phyloP scores from a whole-genome alignment of 2,329 filamentous ascomycete genomes.

The Fusarium solani-melongenae region DNA sequence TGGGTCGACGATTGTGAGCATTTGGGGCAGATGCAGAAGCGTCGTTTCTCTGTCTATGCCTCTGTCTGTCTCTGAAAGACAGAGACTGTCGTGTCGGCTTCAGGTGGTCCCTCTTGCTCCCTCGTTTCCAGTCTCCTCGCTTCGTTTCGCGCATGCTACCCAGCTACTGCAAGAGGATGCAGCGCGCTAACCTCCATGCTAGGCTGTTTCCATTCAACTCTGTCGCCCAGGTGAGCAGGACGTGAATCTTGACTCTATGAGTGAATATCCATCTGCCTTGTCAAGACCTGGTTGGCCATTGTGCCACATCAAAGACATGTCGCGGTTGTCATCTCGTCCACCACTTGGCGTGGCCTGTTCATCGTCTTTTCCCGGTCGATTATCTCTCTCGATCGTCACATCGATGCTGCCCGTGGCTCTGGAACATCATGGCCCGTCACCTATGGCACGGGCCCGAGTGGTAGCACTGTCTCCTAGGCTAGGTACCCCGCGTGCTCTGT shows the following conservation, averaged over 20 bases:
- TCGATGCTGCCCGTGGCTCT: constrained; percentile 13
- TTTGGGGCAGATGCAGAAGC: constrained; percentile 42
- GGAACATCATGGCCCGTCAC: constrained; percentile 15
- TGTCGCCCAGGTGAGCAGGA: background rate
- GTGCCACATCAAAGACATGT: background rate
- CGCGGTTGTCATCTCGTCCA: background rate
- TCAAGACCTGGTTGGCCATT: background rate
- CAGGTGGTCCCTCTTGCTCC: constrained; percentile 15
- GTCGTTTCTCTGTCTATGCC: constrained; percentile 6
- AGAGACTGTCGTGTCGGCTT: constrained; percentile 12
- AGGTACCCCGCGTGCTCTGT: constrained; percentile 26
- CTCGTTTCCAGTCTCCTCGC: constrained; percentile 20
- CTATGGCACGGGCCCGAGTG: constrained; percentile 26
- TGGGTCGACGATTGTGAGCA: constrained; percentile 35
- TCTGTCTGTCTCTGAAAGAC: background rate
- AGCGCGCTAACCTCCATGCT: constrained; percentile 33
- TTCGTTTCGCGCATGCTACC: constrained; percentile 32
- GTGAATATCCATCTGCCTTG: constrained; percentile 2
- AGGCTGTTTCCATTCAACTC: constrained; percentile 21
- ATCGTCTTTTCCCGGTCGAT: constrained; percentile 16
- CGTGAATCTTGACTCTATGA: background rate
- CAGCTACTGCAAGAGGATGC: constrained; percentile 42
- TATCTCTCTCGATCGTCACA: constrained; percentile 17
- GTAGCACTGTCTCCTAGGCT: constrained; percentile 12
- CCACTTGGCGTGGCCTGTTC: constrained; percentile 22